Percentiles rank a stretch among this genome's conserved stretches.
Evolutionary conservation across 2,329 filamentous ascomycete species (phyloP).

Genomic region (Hortaea sp.): DNA sequence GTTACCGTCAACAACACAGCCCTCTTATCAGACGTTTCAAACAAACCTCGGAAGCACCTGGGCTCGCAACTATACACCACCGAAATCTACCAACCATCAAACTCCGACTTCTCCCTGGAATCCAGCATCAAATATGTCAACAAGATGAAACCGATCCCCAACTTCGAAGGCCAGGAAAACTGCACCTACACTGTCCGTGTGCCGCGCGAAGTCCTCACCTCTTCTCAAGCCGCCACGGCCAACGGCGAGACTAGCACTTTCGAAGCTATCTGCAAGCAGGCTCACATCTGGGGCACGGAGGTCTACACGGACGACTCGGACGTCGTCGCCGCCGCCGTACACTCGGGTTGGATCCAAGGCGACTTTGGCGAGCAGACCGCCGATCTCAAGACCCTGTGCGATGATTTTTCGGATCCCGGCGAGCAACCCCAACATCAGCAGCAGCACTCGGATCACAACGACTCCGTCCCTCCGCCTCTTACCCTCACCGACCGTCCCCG

Average conservation of each 20-base stretch:
- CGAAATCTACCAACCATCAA: slow-evolving; percentile 41
- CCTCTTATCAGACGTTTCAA: slow-evolving; percentile 61
- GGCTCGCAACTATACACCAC: slow-evolving; percentile 77
- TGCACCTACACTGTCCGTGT: slow-evolving; percentile 85
- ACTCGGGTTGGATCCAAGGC: slow-evolving; percentile 83
- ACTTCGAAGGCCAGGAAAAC: slow-evolving; percentile 70
- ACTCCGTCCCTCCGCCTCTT: slow-evolving; percentile 27
- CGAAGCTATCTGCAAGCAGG: slow-evolving; percentile 71
- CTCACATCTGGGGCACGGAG: slow-evolving; percentile 84
- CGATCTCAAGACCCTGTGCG: slow-evolving; percentile 21
- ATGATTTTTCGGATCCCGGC: slow-evolving; percentile 18
- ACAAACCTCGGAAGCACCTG: slow-evolving; percentile 66
- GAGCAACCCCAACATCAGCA: slow-evolving; percentile 1
- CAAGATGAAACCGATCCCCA: slow-evolving; percentile 62
- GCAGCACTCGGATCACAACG: neutral
- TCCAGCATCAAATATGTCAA: slow-evolving; percentile 48
- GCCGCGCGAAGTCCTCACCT: slow-evolving; percentile 60
- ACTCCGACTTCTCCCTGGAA: slow-evolving; percentile 29
- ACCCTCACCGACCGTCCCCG: slow-evolving; percentile 31
- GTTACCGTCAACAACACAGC: slow-evolving; percentile 58
- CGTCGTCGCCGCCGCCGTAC: slow-evolving; percentile 82
- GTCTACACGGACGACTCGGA: slow-evolving; percentile 96
- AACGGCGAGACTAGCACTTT: slow-evolving; percentile 44
- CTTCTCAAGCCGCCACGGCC: slow-evolving; percentile 6
- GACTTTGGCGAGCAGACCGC: slow-evolving; percentile 58